Conservation (phyloP, 164 flowering plant genomes). For the Nymphaea colorata region DNA sequence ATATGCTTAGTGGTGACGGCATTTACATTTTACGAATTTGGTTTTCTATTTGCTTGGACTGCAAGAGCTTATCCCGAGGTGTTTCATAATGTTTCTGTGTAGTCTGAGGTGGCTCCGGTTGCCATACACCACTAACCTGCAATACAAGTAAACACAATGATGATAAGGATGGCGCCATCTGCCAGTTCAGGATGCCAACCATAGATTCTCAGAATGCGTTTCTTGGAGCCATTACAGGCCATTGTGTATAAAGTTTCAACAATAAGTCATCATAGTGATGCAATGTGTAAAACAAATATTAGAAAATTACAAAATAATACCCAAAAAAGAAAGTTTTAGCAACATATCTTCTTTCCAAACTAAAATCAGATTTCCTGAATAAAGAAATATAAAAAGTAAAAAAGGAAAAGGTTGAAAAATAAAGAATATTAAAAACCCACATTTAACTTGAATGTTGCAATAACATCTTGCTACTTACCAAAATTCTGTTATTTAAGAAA, state of each 20-base stretch:
- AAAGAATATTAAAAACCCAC: background rate
- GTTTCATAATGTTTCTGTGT: slow-evolving; percentile 14
- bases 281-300: background rate
- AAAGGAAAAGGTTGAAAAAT: background rate
- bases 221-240: background rate
- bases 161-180: background rate
- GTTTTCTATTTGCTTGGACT: slow-evolving; percentile 25
- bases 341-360: background rate
- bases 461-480: too few species aligned
- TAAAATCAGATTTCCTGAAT: too few species aligned
- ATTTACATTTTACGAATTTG: slow-evolving; percentile 48
- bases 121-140: slow-evolving; percentile 6
- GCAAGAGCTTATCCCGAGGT: slow-evolving; percentile 11
- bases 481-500: background rate
- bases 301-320: background rate
- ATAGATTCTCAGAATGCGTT: background rate
- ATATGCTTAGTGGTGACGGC: background rate
- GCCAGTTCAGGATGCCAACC: background rate
- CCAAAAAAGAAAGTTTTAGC: background rate
- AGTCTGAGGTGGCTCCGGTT: slow-evolving; percentile 18
- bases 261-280: background rate
- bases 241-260: background rate
- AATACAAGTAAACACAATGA: too few species aligned
- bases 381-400: too few species aligned
- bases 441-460: too few species aligned